Evolutionary conservation across 331 rosid genomes (phyloP), one percentile per base, ranked within the genome.

Genomic region (Spiraea crenata): DNA sequence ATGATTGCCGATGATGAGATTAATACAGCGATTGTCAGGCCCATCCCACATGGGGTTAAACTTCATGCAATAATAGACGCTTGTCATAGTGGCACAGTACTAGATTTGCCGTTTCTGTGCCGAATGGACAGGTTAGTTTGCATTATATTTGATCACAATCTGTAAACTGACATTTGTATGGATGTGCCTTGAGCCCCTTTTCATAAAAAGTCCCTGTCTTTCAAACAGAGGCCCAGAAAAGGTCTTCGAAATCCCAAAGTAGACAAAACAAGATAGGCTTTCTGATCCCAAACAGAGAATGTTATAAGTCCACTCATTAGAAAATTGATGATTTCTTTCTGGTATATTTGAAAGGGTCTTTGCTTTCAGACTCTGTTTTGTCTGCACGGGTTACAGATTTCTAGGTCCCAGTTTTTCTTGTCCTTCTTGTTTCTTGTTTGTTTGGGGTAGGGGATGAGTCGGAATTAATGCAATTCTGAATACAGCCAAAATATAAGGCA

Each of bases 1-100:
- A 91, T 91, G 99, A 95, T 95, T 67, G 93, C 91, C 74, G 99
- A 95, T 74, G 97, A 95, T 73, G 99, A 95, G 84, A 91, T 95
- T 75, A 95, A 95, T 77, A 66, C 77, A 31, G 56, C 92, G 4
- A 80, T 95, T 69, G 98, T 95, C 55, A 89, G 76, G 77, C 95
- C 99, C 68, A 78, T 95, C 71, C 89, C 96, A 70, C 95, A 17
- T 7, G 99, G 98, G 13, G 99, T 70, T 69, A 95, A 76, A 90
- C 89, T 95, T 74, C 99, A 91, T 77, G 99, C 99, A 63, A 82
- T 95, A 63, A 85, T 95, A 70, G 99, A 95, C 85, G 85, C 99
- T 60, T 91, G 98, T 70, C 99, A 95, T 67, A 95, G 99, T 75
- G 99, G 99, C 77, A 95, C 99, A 5, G 85, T 91, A 62, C 80